phyloP scores from a whole-genome alignment of 768 basidiomycete species.

The Dacryopinax primogenitus region DNA sequence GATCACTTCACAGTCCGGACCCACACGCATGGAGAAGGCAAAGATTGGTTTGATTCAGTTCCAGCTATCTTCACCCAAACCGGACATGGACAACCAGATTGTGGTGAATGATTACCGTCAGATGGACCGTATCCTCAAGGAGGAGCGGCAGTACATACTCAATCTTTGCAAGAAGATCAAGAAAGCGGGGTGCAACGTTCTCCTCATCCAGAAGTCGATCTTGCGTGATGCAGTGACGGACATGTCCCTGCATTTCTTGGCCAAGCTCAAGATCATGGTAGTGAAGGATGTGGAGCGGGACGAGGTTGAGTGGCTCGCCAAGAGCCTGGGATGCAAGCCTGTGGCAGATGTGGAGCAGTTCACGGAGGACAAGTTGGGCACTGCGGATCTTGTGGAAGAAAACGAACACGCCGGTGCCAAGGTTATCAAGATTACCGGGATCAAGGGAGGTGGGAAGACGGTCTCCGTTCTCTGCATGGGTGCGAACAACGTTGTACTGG shows the following conservation, averaged over 20 bases:
- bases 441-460: constrained; percentile 88
- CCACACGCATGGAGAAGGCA: constrained; percentile 91
- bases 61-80: constrained; percentile 94
- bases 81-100: constrained; percentile 99
- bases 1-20: constrained; percentile 78
- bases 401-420: constrained; percentile 66
- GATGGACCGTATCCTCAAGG: constrained; percentile 99
- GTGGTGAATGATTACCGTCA: constrained; percentile 99
- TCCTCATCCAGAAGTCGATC: constrained; percentile 97
- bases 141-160: constrained; percentile 93
- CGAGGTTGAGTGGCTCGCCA: constrained; percentile 93
- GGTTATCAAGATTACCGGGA: constrained; percentile 86
- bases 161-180: constrained; percentile 99
- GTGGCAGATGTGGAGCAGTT: constrained; percentile 96
- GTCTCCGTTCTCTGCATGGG: constrained; percentile 94
- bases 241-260: constrained; percentile 91
- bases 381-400: constrained; percentile 92
- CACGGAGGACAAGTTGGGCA: constrained; percentile 93
- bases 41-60: constrained; percentile 98
- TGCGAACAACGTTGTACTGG: constrained; percentile 79
- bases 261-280: constrained; percentile 88
- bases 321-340: constrained; percentile 89
- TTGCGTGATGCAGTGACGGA: constrained; percentile 98
- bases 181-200: constrained; percentile 97
- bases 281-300: constrained; percentile 98